A percentile compares a stretch with the other conserved stretches of the same genome.
These are phyloP conservation scores for Penicillium cinerascens DNA, from an alignment of 495 filamentous ascomycete species.

Conservation along the genomic window DNA sequence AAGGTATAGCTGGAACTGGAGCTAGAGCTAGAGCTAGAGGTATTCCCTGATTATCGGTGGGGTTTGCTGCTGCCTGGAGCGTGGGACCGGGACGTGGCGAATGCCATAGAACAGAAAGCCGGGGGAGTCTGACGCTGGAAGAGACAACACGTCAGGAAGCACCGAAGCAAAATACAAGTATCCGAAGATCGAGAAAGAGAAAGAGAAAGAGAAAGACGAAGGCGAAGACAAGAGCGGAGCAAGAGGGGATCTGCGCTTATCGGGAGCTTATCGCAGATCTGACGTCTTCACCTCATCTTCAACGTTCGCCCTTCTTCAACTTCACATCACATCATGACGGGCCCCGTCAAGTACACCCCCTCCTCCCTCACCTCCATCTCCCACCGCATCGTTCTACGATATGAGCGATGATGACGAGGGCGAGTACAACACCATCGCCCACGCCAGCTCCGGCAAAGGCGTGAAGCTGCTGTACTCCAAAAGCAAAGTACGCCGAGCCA, in stretches of 20 bases:
- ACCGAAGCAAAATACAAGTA: not conserved
- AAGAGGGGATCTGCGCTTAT: conserved; percentile 13
- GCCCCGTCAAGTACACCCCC: conserved; percentile 39
- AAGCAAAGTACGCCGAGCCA: conserved; percentile 68
- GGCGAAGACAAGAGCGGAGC: not conserved
- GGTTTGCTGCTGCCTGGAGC: not conserved
- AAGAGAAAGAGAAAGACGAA: not conserved
- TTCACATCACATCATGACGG: conserved; percentile 25
- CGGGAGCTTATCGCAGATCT: conserved; percentile 14
- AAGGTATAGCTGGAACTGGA: too few species aligned
- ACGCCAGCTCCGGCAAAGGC: conserved; percentile 71
- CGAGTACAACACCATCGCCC: conserved; percentile 93
- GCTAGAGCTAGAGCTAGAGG: too few species aligned
- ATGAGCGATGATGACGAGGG: conserved; percentile 94
- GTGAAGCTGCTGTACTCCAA: conserved; percentile 97
- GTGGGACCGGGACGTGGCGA: not conserved
- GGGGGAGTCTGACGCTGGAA: not conserved
- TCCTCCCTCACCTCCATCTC: conserved; percentile 59
- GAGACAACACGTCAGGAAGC: not conserved
- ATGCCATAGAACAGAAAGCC: not conserved
- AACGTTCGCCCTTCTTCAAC: conserved; percentile 2
- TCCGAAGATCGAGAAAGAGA: not conserved
- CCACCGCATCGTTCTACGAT: conserved; percentile 90
- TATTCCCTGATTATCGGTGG: not conserved
- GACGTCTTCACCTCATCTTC: conserved; percentile 14